A percentile compares a stretch with the other conserved stretches of the same genome.
These are phyloP conservation scores for Austroboletus festivus DNA, from an alignment of 768 basidiomycete species.

Conservation along the genomic window DNA sequence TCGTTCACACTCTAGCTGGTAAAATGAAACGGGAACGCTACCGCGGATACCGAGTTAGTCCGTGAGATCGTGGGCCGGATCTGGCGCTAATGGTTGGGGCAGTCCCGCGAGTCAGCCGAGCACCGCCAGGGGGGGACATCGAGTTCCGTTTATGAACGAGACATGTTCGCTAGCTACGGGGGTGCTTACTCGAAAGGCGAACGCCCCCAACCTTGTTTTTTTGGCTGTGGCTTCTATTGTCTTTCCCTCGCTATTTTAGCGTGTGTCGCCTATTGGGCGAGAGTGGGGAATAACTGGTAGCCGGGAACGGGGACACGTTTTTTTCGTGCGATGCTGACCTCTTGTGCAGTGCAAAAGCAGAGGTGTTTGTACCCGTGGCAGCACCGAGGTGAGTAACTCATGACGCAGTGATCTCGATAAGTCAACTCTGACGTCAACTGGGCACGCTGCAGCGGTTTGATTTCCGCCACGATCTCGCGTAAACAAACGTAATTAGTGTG, in stretches of 20 bases:
- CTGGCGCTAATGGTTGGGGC: slow-evolving; percentile 7
- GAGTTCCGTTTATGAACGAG: slow-evolving; percentile 5
- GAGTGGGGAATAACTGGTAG: slow-evolving; percentile 7
- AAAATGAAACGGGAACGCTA: too few relatives aligned
- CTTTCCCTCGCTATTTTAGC: background rate
- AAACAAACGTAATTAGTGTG: slow-evolving; percentile 33
- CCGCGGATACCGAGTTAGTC: too few relatives aligned
- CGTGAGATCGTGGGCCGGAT: slow-evolving; percentile 13
- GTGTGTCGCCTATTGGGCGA: slow-evolving; percentile 1
- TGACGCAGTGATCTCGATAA: slow-evolving; percentile 19
- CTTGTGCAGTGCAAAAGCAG: slow-evolving; percentile 58
- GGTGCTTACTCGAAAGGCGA: background rate
- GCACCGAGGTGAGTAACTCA: slow-evolving; percentile 69
- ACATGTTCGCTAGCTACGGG: slow-evolving; percentile 10
- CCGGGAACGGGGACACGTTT: slow-evolving; percentile 16
- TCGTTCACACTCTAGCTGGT: too few relatives aligned
- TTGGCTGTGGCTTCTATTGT: background rate
- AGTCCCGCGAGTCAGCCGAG: slow-evolving; percentile 1
- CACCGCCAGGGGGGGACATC: background rate
- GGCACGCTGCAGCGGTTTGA: slow-evolving; percentile 47
- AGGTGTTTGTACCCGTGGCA: slow-evolving; percentile 83
- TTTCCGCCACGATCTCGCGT: slow-evolving; percentile 56
- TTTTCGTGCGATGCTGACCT: slow-evolving; percentile 15
- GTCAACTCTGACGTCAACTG: slow-evolving; percentile 28
- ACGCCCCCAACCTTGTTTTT: background rate